Conservation (phyloP, 441 rosid genomes). For the Codiaeum variegatum region DNA sequence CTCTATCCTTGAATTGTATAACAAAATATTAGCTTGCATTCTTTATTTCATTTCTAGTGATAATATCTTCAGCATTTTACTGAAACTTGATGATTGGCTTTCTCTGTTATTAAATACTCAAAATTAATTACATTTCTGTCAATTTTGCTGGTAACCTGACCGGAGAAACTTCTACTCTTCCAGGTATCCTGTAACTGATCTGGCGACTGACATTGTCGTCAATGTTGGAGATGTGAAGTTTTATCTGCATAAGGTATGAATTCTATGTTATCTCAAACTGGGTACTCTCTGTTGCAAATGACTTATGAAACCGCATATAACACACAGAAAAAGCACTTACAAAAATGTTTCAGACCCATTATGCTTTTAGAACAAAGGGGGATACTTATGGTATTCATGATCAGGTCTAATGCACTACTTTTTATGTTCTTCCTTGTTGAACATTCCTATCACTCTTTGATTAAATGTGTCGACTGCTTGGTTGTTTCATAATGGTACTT, state of each 20-base stretch:
- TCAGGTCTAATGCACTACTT: neutral
- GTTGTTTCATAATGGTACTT: neutral
- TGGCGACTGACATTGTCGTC: constrained; percentile 63
- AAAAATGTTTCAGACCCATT: neutral
- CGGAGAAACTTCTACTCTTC: constrained; percentile 13
- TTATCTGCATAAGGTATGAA: constrained; percentile 78
- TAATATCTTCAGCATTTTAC: neutral
- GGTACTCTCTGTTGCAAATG: no score
- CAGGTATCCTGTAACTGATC: constrained; percentile 73
- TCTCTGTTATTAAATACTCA: neutral
- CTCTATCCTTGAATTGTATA: neutral
- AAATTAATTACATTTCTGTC: neutral
- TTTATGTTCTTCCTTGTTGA: neutral
- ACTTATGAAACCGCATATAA: neutral
- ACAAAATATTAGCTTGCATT: neutral
- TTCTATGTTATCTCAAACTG: constrained; percentile 4
- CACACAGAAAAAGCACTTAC: neutral
- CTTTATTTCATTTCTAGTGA: neutral
- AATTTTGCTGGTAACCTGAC: constrained; percentile 9
- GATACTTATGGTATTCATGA: neutral
- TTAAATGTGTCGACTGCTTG: neutral
- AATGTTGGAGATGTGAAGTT: constrained; percentile 71
- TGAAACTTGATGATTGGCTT: constrained; percentile 1
- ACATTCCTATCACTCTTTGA: neutral
- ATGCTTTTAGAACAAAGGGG: neutral